Evolutionary conservation across 2,329 filamentous ascomycete species (phyloP).

Genomic region (Venturiaceae sp.): DNA sequence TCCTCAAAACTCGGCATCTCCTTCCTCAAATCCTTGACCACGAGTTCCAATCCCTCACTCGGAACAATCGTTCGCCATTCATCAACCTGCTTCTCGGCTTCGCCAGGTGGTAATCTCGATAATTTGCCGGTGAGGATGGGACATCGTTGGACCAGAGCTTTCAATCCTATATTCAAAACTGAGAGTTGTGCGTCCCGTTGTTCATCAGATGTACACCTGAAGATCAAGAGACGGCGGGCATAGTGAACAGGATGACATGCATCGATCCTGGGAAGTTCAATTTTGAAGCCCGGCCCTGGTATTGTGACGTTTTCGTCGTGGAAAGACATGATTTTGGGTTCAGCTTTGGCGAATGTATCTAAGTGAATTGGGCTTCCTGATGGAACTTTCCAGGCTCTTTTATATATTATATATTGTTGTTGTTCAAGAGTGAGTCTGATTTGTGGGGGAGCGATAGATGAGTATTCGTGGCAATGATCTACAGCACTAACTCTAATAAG

Average conservation of each 20-base stretch:
- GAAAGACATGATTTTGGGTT: neutral
- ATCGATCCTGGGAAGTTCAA: conserved; percentile 3
- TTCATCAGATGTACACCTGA: conserved; percentile 1
- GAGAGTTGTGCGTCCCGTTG: conserved; percentile 1
- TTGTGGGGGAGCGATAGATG: neutral
- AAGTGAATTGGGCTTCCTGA: neutral
- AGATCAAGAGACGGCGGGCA: conserved; percentile 1
- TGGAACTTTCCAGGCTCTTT: neutral
- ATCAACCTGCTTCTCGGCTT: neutral
- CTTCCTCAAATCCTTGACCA: conserved; percentile 1
- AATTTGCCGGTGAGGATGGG: neutral
- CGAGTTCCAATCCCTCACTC: neutral
- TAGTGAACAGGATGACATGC: conserved; percentile 3
- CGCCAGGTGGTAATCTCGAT: neutral
- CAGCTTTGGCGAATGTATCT: neutral
- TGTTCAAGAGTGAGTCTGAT: neutral
- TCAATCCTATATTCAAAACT: neutral
- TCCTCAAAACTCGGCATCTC: neutral
- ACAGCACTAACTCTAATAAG: neutral
- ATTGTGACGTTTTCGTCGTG: neutral
- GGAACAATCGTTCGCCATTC: conserved; percentile 6
- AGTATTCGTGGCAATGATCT: neutral
- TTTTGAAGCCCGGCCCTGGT: conserved; percentile 1
- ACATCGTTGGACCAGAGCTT: conserved; percentile 3
- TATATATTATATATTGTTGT: neutral